Conservation (phyloP, 2,329 filamentous ascomycete species). For the Diaporthe sp. region DNA sequence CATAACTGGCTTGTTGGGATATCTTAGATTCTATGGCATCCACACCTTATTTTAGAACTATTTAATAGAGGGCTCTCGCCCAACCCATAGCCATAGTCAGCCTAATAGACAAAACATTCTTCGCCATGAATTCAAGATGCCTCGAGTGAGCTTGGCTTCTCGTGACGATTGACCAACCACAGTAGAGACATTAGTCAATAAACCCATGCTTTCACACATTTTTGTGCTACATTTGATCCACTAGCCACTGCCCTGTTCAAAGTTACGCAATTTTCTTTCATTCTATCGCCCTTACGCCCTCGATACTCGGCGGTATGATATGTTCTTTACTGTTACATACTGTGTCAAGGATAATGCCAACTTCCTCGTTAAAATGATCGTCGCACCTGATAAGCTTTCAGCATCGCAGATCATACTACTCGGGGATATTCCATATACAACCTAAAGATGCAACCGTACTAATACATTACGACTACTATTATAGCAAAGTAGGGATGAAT, state of each 20-base stretch:
- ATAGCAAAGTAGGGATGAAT: no score
- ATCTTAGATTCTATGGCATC: neutral
- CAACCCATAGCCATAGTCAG: neutral
- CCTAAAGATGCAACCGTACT: no score
- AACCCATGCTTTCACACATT: neutral
- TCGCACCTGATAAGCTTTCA: no score
- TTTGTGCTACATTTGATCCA: neutral
- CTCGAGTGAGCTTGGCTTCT: neutral
- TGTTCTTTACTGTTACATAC: no score
- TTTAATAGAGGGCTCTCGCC: conserved; percentile 17
- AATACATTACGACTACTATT: no score
- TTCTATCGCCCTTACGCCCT: neutral
- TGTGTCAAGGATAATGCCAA: no score
- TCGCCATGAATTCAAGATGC: neutral
- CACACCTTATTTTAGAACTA: neutral
- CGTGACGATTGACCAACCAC: no score
- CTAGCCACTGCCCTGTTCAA: neutral
- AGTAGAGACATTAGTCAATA: neutral
- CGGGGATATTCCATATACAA: no score
- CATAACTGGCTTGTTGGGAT: neutral
- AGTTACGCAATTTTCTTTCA: neutral
- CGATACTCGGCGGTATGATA: neutral
- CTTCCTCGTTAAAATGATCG: no score
- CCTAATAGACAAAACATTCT: neutral
- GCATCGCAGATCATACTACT: no score